Conservation (phyloP, 495 filamentous ascomycete species). For the Penicillium fimorum region DNA sequence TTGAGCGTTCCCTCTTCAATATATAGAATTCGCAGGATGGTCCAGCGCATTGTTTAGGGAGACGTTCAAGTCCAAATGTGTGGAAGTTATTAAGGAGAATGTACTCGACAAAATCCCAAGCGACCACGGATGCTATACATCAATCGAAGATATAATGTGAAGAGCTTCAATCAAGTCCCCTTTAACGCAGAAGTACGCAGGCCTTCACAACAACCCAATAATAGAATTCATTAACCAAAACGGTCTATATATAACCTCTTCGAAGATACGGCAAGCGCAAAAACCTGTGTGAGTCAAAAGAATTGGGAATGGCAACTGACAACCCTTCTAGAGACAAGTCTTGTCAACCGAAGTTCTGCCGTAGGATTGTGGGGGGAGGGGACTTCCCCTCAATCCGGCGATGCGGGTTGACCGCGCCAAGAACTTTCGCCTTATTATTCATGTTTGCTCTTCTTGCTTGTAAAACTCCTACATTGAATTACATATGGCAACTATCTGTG, state of each 20-base stretch:
- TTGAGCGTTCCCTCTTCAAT: no score
- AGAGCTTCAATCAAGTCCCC: not conserved
- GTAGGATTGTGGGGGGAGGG: not conserved
- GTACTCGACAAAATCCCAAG: not conserved
- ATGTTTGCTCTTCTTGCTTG: not conserved
- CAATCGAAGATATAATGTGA: not conserved
- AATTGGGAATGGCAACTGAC: not conserved
- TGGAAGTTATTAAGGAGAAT: not conserved
- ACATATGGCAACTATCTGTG: slow-evolving; percentile 19
- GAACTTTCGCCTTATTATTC: not conserved
- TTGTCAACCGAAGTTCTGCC: slow-evolving; percentile 3
- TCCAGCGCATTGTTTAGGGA: not conserved
- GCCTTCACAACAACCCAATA: not conserved
- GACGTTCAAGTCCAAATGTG: not conserved
- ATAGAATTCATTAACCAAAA: not conserved
- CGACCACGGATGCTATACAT: not conserved
- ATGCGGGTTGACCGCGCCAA: slow-evolving; percentile 1
- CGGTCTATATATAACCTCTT: not conserved
- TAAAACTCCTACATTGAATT: not conserved
- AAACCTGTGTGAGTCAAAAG: not conserved
- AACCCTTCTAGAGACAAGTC: not conserved
- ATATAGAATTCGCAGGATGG: not conserved
- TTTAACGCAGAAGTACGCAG: not conserved
- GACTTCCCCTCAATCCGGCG: slow-evolving; percentile 1
- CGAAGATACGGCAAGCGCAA: not conserved